Evolutionary conservation across 169 alveolate species (phyloP).

Genomic region (Toxoplasma gondii): DNA sequence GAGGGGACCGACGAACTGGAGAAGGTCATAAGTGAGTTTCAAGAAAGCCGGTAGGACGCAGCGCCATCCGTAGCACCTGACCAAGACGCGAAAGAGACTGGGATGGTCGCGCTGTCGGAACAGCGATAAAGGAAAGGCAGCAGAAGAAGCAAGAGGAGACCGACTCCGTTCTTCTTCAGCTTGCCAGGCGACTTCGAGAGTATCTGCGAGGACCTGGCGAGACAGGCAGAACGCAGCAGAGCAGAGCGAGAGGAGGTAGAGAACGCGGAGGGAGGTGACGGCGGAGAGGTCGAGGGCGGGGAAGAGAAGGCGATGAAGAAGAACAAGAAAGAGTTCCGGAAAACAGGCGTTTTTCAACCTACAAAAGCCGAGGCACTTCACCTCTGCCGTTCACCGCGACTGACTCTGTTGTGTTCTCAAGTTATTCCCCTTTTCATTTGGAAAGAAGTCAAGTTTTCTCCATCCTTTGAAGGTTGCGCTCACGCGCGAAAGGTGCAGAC

Average conservation of each 20-base stretch:
- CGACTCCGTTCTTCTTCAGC: neutral
- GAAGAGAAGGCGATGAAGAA: neutral
- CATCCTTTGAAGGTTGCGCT: no score
- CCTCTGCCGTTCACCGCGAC: no score
- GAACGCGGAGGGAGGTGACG: no score
- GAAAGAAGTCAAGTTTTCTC: no score
- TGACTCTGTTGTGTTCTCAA: no score
- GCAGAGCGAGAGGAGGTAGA: neutral
- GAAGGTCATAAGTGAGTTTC: neutral
- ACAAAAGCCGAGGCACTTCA: no score
- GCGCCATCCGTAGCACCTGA: neutral
- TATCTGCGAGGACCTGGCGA: neutral
- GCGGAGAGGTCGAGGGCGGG: no score
- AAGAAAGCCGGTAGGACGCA: neutral
- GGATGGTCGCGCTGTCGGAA: neutral
- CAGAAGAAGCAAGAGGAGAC: neutral
- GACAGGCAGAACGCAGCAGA: neutral
- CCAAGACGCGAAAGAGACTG: neutral
- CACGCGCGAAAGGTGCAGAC: neutral
- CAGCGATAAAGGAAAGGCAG: neutral
- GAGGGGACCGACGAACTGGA: constrained; percentile 19
- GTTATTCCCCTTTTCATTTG: no score
- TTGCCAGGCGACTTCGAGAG: neutral
- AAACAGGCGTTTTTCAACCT: no score
- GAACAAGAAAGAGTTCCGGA: no score